Evolutionary conservation across 768 basidiomycete species (phyloP).

Genomic region (Kwoniella botswanensis): DNA sequence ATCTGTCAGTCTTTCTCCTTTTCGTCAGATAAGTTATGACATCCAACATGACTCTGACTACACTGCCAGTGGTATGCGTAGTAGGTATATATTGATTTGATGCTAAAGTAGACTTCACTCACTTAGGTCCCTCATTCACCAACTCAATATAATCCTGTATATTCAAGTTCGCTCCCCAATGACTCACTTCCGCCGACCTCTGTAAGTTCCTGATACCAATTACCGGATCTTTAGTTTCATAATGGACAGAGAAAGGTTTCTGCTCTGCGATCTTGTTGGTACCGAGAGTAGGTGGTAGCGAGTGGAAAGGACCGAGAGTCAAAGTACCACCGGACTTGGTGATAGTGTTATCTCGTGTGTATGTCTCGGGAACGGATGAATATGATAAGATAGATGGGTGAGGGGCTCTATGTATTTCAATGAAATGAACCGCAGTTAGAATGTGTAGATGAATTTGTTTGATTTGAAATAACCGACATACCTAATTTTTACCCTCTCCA

Average conservation of each 20-base stretch:
- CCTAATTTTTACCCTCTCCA: constrained; percentile 88
- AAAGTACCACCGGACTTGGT: constrained; percentile 78
- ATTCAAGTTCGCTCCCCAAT: constrained; percentile 95
- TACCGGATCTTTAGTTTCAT: constrained; percentile 79
- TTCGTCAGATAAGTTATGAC: too few relatives aligned
- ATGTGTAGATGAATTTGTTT: background rate
- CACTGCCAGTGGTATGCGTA: too few relatives aligned
- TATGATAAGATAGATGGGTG: constrained; percentile 73
- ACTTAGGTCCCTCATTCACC: constrained; percentile 90
- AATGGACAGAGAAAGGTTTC: constrained; percentile 74
- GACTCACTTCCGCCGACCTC: constrained; percentile 86
- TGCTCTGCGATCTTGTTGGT: constrained; percentile 67
- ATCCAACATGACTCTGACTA: too few relatives aligned
- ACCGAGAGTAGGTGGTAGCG: constrained; percentile 69
- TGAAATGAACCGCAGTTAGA: background rate
- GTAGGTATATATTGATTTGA: background rate
- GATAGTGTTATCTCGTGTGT: constrained; percentile 69
- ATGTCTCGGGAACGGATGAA: constrained; percentile 59
- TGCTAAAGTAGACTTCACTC: constrained; percentile 57
- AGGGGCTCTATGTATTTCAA: constrained; percentile 64
- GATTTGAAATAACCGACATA: constrained; percentile 58
- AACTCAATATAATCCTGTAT: constrained; percentile 84
- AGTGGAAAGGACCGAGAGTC: constrained; percentile 86
- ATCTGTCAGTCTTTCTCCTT: background rate
- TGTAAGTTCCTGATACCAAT: constrained; percentile 73